Conservation (phyloP, 1,284 basidiomycete species). For the Ceratobasidium sp. region DNA sequence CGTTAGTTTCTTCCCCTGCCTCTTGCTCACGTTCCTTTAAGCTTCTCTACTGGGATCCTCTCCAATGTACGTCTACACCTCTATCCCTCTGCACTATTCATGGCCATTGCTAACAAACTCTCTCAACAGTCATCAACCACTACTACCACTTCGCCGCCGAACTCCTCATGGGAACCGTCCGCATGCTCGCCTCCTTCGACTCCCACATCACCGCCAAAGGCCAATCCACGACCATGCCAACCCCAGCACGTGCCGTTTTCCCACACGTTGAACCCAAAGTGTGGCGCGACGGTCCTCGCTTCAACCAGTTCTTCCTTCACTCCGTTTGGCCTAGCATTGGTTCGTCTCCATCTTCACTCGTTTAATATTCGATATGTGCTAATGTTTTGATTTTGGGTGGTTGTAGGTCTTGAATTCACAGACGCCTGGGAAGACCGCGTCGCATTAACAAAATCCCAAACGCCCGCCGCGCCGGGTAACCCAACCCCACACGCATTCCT, state of each 20-base stretch:
- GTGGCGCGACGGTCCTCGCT: slow-evolving; percentile 41
- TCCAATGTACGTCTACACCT: slow-evolving; percentile 21
- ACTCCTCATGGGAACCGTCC: slow-evolving; percentile 40
- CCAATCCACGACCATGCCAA: slow-evolving; percentile 40
- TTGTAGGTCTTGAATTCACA: slow-evolving; percentile 42
- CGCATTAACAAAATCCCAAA: slow-evolving; percentile 32
- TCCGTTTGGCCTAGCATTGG: slow-evolving; percentile 42
- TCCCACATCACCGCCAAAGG: slow-evolving; percentile 32
- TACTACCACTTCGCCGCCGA: slow-evolving; percentile 48
- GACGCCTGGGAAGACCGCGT: slow-evolving; percentile 47
- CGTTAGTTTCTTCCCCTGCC: background rate
- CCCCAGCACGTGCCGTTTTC: slow-evolving; percentile 40
- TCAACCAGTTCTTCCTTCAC: slow-evolving; percentile 46
- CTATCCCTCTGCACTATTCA: background rate
- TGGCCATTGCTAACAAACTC: background rate
- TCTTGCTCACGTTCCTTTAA: background rate
- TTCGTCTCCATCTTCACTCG: background rate
- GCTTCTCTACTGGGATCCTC: slow-evolving; percentile 43
- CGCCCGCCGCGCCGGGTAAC: slow-evolving; percentile 16
- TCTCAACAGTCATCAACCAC: slow-evolving; percentile 38
- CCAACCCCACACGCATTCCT: slow-evolving; percentile 29
- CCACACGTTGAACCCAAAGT: slow-evolving; percentile 44
- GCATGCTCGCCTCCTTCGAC: slow-evolving; percentile 43
- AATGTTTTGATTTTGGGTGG: background rate
- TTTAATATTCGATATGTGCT: background rate